Base-by-base conservation (phyloP, 1,284 basidiomycete species). In the Amylostereum chailletii region DNA sequence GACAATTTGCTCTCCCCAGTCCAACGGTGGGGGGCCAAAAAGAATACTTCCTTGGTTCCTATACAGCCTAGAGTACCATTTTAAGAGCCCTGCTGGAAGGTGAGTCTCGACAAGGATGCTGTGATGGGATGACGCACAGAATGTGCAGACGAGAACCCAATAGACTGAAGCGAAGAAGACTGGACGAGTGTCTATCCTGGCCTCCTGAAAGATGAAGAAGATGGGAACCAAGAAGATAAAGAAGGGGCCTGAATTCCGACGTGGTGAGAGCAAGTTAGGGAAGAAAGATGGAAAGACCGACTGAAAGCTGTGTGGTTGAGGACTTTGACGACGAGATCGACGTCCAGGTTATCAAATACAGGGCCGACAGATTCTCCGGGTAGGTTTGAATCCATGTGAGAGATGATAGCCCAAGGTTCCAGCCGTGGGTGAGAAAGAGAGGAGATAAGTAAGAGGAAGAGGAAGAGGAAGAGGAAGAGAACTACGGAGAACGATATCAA, bases 1-100 rank as follows among this genome's bases (percentile, higher is more conserved):
- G 2, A 95, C 83, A 53, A 94, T 79, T 65, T 96, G 88, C 43
- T 90, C 81, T 34, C 77, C 77, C 91, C 91, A 94, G 58, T 89
- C 80, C 36, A 91, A 64, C 39, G 69, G 74, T 9, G 67, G 61
- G 1, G 83, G 81, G 3, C 75, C 71, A 53, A 78, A 81, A 26
- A 89, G 60, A 44, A 83, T 60, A 55, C 71, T 82, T 26, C 76
- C 77, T 61, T 85, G 83, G 61, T 90, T 91, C 51, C 86, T 74
- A 61, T 88, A 88, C 47, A 88, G 57, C 44, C 70, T 71, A 8
- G 88, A 88, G 53, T 74, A 71, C 79, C 86, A 87, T 58, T 74
- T 80, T 8, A 82, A 55, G 53, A 76, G 67, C 81, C 83, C 89
- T 92, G 48, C 3, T 41, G 11, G 4, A 11, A 30, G 30, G 36